A percentile compares a stretch with the other conserved stretches of the same genome.
Conservation (phyloP, 1,284 basidiomycete genomes). For the Sparassis latifolia region DNA sequence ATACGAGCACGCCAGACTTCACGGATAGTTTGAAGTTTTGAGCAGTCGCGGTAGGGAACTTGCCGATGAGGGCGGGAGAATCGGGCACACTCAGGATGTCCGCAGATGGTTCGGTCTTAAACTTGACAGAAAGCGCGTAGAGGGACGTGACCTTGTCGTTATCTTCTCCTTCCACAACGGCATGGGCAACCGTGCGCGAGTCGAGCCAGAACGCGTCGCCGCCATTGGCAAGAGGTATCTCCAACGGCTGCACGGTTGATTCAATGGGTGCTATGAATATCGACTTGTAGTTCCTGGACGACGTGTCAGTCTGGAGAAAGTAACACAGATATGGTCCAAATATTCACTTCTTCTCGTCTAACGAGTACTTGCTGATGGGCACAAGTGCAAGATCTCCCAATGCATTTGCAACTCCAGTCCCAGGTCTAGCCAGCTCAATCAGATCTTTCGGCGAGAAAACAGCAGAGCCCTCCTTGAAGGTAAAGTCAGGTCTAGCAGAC, state of each 20-base stretch:
- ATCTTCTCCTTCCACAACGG: conserved; percentile 45
- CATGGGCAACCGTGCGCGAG: conserved; percentile 59
- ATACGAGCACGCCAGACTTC: conserved; percentile 50
- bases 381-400: conserved; percentile 63
- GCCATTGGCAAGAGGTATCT: conserved; percentile 51
- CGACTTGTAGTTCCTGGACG: conserved; percentile 57
- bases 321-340: background rate
- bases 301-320: background rate
- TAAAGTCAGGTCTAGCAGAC: conserved; percentile 35
- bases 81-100: conserved; percentile 25
- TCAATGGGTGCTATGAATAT: conserved; percentile 58
- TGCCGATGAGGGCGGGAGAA: conserved; percentile 29
- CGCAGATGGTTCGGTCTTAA: conserved; percentile 16
- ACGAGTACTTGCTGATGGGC: conserved; percentile 61
- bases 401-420: conserved; percentile 55
- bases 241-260: conserved; percentile 37
- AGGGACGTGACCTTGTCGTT: conserved; percentile 45
- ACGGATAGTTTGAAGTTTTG: conserved; percentile 64
- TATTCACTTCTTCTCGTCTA: conserved; percentile 65
- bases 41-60: conserved; percentile 59
- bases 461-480: conserved; percentile 47
- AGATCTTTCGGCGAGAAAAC: conserved; percentile 71
- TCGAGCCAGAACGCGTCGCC: conserved; percentile 77
- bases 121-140: conserved; percentile 49
- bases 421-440: conserved; percentile 66